These are phyloP conservation scores for Gloeophyllum trabeum DNA, from an alignment of 768 basidiomycete genomes.

Conservation along the genomic window DNA sequence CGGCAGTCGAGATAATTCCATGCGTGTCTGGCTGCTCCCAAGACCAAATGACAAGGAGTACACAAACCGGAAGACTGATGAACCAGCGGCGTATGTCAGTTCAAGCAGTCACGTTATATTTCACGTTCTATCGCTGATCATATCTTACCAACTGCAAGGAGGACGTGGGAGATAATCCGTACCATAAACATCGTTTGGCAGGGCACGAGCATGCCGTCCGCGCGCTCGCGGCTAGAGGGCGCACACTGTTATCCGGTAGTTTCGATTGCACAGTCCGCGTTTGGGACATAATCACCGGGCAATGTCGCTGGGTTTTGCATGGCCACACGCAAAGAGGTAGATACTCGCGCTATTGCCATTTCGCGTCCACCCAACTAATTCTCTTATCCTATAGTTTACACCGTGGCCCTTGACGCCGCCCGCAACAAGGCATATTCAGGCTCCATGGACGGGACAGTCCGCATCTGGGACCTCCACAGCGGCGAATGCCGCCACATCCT, in stretches of 20 bases:
- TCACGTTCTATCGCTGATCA: too few relatives aligned
- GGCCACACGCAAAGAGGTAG: conserved; percentile 91
- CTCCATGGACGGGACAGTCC: conserved; percentile 96
- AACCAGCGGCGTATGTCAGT: conserved; percentile 36
- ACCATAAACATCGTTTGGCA: conserved; percentile 71
- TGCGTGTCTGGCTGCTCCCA: conserved; percentile 60
- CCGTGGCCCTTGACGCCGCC: conserved; percentile 79
- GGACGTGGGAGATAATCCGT: conserved; percentile 76
- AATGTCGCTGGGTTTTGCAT: conserved; percentile 66
- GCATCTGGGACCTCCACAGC: conserved; percentile 82
- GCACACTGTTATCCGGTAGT: conserved; percentile 87
- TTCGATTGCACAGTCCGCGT: conserved; percentile 93
- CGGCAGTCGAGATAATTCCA: conserved; percentile 55
- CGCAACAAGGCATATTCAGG: conserved; percentile 92
- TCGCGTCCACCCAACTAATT: background rate
- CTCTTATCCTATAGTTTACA: conserved; percentile 58
- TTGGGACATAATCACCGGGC: conserved; percentile 86
- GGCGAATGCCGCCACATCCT: conserved; percentile 75
- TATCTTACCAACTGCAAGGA: too few relatives aligned
- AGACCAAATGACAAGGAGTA: conserved; percentile 68
- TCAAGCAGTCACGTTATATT: conserved; percentile 6
- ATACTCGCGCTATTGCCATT: background rate
- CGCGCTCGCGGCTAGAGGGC: conserved; percentile 83
- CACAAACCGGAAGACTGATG: conserved; percentile 50
- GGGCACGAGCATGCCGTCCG: conserved; percentile 91